Evolutionary conservation across 352 stramenopile genomes (phyloP).

Genomic region (Pythium aquatile): DNA sequence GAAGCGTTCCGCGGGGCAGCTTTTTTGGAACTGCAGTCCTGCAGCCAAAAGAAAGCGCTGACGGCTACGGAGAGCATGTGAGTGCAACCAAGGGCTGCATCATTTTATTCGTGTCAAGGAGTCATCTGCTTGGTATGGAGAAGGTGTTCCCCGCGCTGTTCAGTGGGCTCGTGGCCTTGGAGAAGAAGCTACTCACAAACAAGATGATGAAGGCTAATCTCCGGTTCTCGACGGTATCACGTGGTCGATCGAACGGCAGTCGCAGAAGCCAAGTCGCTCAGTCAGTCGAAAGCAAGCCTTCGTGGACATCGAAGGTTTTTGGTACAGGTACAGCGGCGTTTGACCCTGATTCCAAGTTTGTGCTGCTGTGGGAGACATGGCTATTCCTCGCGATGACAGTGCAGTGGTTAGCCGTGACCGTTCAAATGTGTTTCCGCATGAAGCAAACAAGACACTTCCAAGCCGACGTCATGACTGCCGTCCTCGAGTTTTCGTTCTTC

Average conservation of each 20-base stretch:
- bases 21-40: conserved; percentile 34
- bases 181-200: conserved; percentile 29
- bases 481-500: conserved; percentile 44
- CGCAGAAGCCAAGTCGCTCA: conserved; percentile 1
- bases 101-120: conserved; percentile 32
- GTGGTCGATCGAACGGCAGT: neutral
- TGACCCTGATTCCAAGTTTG: conserved; percentile 37
- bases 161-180: conserved; percentile 23
- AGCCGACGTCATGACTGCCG: conserved; percentile 29
- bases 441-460: conserved; percentile 22
- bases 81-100: conserved; percentile 35
- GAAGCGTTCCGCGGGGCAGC: conserved; percentile 25
- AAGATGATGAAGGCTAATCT: conserved; percentile 35
- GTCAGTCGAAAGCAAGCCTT: neutral
- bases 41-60: conserved; percentile 13
- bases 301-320: conserved; percentile 1
- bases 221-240: neutral
- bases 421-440: conserved; percentile 44
- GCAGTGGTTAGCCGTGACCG: conserved; percentile 42
- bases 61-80: conserved; percentile 35
- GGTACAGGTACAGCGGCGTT: conserved; percentile 15
- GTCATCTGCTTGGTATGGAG: conserved; percentile 28
- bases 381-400: conserved; percentile 46
- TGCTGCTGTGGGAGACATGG: conserved; percentile 42
- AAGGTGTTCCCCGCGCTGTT: conserved; percentile 29